A percentile compares a stretch with the other conserved stretches of the same genome.
These are phyloP conservation scores for Blastomyces parvus DNA, from an alignment of 2,329 filamentous ascomycete species.

Conservation along the genomic window DNA sequence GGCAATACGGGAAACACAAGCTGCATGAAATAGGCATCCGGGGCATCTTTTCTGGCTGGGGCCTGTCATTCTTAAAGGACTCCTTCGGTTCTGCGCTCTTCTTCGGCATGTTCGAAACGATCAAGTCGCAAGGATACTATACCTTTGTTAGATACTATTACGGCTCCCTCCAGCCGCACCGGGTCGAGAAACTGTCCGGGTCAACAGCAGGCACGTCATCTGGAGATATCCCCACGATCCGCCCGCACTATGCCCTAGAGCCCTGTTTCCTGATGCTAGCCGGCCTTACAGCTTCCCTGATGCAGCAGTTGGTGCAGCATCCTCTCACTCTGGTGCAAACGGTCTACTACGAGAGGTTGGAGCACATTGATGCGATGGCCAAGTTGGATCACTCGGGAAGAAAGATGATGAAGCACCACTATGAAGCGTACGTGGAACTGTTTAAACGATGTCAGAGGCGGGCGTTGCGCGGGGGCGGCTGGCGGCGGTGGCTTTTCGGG, in stretches of 20 bases:
- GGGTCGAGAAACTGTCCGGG: conserved; percentile 22
- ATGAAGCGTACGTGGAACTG: conserved; percentile 52
- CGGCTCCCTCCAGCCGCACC: conserved; percentile 30
- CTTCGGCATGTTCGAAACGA: conserved; percentile 54
- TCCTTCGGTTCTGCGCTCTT: conserved; percentile 52
- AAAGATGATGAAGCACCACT: conserved; percentile 46
- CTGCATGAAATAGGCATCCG: conserved; percentile 50
- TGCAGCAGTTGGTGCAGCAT: conserved; percentile 50
- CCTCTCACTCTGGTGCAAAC: conserved; percentile 51
- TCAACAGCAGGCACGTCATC: conserved; percentile 20
- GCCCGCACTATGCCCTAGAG: conserved; percentile 54
- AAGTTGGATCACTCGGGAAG: conserved; percentile 33
- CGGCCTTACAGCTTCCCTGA: conserved; percentile 49
- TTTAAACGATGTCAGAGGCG: conserved; percentile 45
- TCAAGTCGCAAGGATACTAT: conserved; percentile 56
- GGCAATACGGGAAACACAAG: conserved; percentile 52
- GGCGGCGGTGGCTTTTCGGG: conserved; percentile 48
- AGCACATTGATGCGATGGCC: conserved; percentile 48
- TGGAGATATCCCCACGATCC: conserved; percentile 40
- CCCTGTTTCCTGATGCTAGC: conserved; percentile 52
- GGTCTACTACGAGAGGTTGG: conserved; percentile 50
- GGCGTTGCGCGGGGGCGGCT: conserved; percentile 45
- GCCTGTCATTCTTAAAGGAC: conserved; percentile 51
- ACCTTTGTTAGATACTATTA: conserved; percentile 52
- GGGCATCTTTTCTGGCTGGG: conserved; percentile 55